A percentile compares a stretch with the other conserved stretches of the same genome.
phyloP scores from a whole-genome alignment of 192 early-diverging fungal species.

The Gigaspora rosea region DNA sequence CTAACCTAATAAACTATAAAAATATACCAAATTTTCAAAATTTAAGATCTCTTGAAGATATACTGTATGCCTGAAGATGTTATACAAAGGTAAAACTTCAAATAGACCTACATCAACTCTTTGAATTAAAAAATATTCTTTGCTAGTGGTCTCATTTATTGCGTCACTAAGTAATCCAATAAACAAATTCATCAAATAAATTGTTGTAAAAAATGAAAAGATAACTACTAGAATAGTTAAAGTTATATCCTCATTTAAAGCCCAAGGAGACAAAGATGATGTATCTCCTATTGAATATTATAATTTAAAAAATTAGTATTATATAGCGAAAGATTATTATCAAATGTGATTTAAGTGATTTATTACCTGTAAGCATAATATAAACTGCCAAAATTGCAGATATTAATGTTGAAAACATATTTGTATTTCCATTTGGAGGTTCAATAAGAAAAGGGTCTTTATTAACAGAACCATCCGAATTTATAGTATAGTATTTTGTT shows the following conservation, averaged over 20 bases:
- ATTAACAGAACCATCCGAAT: not conserved
- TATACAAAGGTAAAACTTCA: not conserved
- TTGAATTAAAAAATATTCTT: not conserved
- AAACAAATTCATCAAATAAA: conserved; percentile 15
- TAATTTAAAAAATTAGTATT: not conserved
- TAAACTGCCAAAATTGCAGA: not conserved
- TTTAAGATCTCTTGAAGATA: no score
- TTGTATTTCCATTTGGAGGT: not conserved
- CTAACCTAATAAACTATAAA: no score
- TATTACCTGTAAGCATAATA: not conserved
- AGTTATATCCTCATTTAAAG: not conserved
- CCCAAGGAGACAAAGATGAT: not conserved
- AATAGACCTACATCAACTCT: not conserved
- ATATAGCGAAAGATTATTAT: no score
- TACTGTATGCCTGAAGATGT: no score
- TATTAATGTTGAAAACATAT: not conserved
- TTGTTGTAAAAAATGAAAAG: not conserved
- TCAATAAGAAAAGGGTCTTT: not conserved
- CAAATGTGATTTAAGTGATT: not conserved
- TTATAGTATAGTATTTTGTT: not conserved
- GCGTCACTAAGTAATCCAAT: not conserved
- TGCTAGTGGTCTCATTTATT: not conserved
- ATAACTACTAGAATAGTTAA: not conserved
- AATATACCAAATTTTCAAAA: no score
- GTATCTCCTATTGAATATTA: not conserved